Evolutionary conservation across 129 eudicot species (phyloP), one percentile per base, ranked within the genome.

Genomic region (Tagetes erecta): DNA sequence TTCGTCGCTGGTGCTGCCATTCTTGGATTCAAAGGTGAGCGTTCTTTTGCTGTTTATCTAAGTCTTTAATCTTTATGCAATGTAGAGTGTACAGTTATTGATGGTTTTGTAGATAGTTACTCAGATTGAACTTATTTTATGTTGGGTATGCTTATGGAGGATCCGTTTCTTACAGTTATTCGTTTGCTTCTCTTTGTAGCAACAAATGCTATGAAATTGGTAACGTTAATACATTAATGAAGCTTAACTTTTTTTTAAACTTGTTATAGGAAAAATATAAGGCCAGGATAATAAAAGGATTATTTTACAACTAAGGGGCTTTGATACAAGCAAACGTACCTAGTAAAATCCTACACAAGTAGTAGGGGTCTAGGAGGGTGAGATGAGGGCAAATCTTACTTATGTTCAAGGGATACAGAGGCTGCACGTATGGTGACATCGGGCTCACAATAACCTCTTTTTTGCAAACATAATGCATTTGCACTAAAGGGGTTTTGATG

Each of bases 1-100:
- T 86, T 91, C 70, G 91, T 81, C 83, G 96, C 98, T 44, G 98
- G 98, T 77, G 96, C 98, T 70, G 51, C 97, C 45, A 73, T 94
- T 80, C 76, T 90, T 47, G 98, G 97, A 38, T 91, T 72, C 72
- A 94, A 80, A 88, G 96, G 98, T 90, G 40, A 79, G 62, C 13
- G 12, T 10, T 63, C 39, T 50, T 11, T 40, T 38, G 27, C 27
- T 71, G 49, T 39, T 63, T 3, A 8, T 27, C 64, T 45, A 45
- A 56, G 34, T 44, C n/a, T 13, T 56, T 56, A 56, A 14, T 44
- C n/a, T 13, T 56, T 56, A 38, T 47, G 63, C 9, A 9, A 8
- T 30, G 34, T 64, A 11, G 52, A n/a, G 6, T 37, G 11, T 67
- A 12, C 67, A 31, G 67, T 64, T 53, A 13, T 68, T 34, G 6